Base-by-base conservation (phyloP, 164 flowering plant genomes). In the Paratinospora sagittata region DNA sequence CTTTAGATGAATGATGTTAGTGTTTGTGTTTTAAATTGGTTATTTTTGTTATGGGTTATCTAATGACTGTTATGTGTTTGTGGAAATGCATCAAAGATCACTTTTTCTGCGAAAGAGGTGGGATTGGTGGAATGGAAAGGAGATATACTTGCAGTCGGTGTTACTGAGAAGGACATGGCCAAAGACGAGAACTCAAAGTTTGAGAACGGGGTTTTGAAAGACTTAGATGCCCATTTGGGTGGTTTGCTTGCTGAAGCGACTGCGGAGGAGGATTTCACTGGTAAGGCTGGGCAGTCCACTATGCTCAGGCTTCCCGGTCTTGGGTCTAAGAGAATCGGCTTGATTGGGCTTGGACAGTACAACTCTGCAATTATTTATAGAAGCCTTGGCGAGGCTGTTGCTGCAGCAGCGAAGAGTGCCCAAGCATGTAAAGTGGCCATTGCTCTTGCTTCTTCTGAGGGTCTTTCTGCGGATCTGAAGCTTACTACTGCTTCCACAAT, bases 201-300 rank as follows among this genome's bases (percentile, higher is more conserved):
- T 72, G 81, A 81, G 77, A 92, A 92, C 67, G 19, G 89, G 7
- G 74, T 87, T 60, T 73, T 95, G 78, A 84, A 79, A n/a, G 88
- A 82, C 65, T 71, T 92, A 10, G 99, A 95, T 78, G 66, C 82
- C 26, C 74, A 82, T 8, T 79, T 92, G 74, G 83, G 87, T 69
- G 99, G 97, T 63, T 84, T 88, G 49, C 85, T 95, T 71, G 83
- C 87, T n/a, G 95, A 90, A 74, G 94, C 85, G 13, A 92, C 97
- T 3, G 41, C 78, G 0, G 99, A 95, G 81, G 99, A 95, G 85
- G 97, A 91, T 81, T 92, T 95, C 74, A 86, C 87, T 8, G 99
- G 98, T 64, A 92, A 95, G 81, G 63, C 83, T 27, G 99, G 97
- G n/a, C 97, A 95, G 66, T 86, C 93, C 0, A 84, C 87, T 0